Evolutionary conservation across 495 filamentous ascomycete species (phyloP).

Genomic region (Penicillium angulare): DNA sequence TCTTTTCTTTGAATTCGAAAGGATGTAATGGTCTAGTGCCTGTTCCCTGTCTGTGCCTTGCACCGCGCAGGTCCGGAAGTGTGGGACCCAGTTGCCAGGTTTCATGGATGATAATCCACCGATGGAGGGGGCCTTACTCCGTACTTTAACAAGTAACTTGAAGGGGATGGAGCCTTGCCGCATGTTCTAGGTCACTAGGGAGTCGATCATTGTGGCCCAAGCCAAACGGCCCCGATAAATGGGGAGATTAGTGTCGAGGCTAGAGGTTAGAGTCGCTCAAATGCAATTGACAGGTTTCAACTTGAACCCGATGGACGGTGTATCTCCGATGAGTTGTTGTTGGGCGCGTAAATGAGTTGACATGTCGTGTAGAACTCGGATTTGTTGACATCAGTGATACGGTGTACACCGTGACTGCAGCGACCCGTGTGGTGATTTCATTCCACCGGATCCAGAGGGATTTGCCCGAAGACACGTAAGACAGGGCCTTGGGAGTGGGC

Average conservation of each 20-base stretch:
- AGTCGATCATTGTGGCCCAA: not conserved
- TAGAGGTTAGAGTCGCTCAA: no score
- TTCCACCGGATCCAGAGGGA: not conserved
- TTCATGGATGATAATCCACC: no score
- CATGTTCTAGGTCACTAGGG: not conserved
- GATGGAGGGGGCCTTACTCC: no score
- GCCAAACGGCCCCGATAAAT: no score
- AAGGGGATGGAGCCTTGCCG: slow-evolving; percentile 3
- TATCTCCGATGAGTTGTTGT: not conserved
- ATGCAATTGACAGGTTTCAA: no score
- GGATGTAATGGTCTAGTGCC: no score
- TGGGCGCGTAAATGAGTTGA: not conserved
- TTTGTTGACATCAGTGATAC: slow-evolving; percentile 1
- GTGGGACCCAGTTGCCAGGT: slow-evolving; percentile 1
- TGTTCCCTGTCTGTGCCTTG: no score
- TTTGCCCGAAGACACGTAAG: not conserved
- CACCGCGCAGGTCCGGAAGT: no score
- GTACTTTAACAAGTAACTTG: no score
- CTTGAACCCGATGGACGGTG: no score
- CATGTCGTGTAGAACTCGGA: not conserved
- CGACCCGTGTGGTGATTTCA: not conserved
- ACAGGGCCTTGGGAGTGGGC: not conserved
- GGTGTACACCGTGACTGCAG: not conserved
- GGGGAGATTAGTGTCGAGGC: no score
- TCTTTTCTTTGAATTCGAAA: no score